phyloP scores from a whole-genome alignment of 768 basidiomycete genomes.

The Lactarius sp. region DNA sequence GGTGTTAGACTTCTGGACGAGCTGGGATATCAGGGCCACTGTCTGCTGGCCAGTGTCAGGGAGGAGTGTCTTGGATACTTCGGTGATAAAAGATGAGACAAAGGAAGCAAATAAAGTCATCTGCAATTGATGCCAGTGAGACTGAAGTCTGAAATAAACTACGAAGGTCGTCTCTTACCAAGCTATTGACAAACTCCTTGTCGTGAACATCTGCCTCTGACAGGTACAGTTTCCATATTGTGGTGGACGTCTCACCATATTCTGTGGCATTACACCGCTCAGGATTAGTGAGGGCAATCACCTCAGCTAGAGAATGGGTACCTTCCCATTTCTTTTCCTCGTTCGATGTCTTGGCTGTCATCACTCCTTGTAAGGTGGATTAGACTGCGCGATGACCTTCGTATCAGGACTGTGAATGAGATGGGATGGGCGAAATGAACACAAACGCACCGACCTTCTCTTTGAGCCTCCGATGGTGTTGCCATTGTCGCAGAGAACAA shows the following conservation, averaged over 20 bases:
- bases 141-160: too few relatives aligned
- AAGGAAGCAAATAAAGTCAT: too few relatives aligned
- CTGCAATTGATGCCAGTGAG: too few relatives aligned
- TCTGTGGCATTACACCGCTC: not conserved
- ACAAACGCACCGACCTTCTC: not conserved
- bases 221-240: slow-evolving; percentile 22
- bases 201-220: slow-evolving; percentile 19
- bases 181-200: slow-evolving; percentile 14
- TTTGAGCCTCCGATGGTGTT: not conserved
- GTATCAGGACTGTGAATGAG: not conserved
- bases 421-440: not conserved
- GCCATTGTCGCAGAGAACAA: too few relatives aligned
- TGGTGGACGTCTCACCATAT: slow-evolving; percentile 15
- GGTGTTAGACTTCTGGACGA: not conserved
- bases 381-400: not conserved
- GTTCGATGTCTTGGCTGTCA: not conserved
- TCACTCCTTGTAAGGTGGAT: too few relatives aligned
- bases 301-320: not conserved
- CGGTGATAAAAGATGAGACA: slow-evolving; percentile 21
- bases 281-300: not conserved
- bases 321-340: not conserved
- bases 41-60: slow-evolving; percentile 5
- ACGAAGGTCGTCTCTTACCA: slow-evolving; percentile 19
- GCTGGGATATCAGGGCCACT: slow-evolving; percentile 2
- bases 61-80: slow-evolving; percentile 19